These are phyloP conservation scores for Batrachochytrium dendrobatidis DNA, from an alignment of 371 early-diverging fungal species.

Conservation along the genomic window DNA sequence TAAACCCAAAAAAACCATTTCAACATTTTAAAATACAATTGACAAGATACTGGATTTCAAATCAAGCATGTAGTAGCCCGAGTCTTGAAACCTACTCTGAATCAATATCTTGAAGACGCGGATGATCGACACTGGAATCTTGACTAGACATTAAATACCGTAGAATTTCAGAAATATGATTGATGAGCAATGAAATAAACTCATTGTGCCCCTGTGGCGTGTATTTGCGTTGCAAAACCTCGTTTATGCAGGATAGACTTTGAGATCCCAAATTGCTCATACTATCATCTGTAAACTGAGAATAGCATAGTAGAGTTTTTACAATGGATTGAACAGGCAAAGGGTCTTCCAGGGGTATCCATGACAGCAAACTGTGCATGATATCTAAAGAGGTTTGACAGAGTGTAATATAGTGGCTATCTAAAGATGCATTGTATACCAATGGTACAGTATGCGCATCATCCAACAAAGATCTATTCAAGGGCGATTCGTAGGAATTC, in stretches of 20 bases:
- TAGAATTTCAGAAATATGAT: not conserved
- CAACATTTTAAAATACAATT: not conserved
- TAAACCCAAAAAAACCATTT: not conserved
- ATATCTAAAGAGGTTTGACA: not conserved
- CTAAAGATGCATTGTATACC: not conserved
- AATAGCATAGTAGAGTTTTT: not conserved
- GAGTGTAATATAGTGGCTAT: not conserved
- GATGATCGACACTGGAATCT: not conserved
- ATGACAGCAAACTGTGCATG: not conserved
- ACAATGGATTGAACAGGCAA: not conserved
- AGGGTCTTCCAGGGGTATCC: not conserved
- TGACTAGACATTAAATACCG: not conserved
- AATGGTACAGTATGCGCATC: not conserved
- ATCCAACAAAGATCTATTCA: not conserved
- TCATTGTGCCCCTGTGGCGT: not conserved
- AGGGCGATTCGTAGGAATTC: no score
- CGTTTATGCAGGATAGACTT: not conserved
- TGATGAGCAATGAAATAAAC: not conserved
- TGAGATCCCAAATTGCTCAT: not conserved
- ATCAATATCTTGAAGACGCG: not conserved
- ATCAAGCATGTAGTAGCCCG: not conserved
- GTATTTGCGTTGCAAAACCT: conserved; percentile 1
- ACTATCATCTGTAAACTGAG: not conserved
- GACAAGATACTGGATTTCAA: not conserved
- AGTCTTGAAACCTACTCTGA: not conserved